Percentiles rank a stretch among this genome's conserved stretches.
These are phyloP conservation scores for Glomus cerebriforme DNA, from an alignment of 192 early-diverging fungal species.

Conservation along the genomic window DNA sequence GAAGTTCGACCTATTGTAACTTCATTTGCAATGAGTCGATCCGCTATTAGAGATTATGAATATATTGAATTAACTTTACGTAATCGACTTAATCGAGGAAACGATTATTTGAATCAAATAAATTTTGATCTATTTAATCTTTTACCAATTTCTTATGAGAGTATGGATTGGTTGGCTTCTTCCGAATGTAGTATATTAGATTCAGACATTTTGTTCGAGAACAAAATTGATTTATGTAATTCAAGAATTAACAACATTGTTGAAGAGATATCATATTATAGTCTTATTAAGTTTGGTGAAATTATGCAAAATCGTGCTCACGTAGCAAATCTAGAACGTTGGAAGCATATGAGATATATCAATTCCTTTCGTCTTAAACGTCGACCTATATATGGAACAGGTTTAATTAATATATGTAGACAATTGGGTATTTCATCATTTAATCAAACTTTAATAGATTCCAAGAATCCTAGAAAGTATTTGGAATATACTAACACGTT, in stretches of 20 bases:
- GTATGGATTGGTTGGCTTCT: conserved; percentile 34
- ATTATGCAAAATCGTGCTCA: conserved; percentile 39
- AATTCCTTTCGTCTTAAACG: conserved; percentile 45
- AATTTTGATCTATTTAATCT: conserved; percentile 50
- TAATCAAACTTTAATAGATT: conserved; percentile 29
- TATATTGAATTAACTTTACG: conserved; percentile 43
- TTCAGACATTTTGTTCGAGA: conserved; percentile 27
- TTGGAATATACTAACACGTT: conserved; percentile 40
- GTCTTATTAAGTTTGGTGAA: conserved; percentile 43
- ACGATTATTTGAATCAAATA: conserved; percentile 37
- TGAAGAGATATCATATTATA: conserved; percentile 36
- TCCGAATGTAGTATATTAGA: conserved; percentile 34
- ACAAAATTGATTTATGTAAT: conserved; percentile 32
- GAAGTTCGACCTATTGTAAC: conserved; percentile 61
- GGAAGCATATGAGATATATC: conserved; percentile 48
- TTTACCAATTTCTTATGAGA: conserved; percentile 38
- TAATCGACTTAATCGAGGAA: conserved; percentile 35
- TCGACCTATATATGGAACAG: conserved; percentile 47
- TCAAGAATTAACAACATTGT: not conserved
- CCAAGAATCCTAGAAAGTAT: conserved; percentile 39
- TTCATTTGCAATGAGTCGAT: conserved; percentile 56
- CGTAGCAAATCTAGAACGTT: conserved; percentile 34
- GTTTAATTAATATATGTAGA: conserved; percentile 40
- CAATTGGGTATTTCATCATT: conserved; percentile 15
- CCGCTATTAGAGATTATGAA: conserved; percentile 38